phyloP scores from a whole-genome alignment of 1,284 basidiomycete species.

The Coriolopsis trogii region DNA sequence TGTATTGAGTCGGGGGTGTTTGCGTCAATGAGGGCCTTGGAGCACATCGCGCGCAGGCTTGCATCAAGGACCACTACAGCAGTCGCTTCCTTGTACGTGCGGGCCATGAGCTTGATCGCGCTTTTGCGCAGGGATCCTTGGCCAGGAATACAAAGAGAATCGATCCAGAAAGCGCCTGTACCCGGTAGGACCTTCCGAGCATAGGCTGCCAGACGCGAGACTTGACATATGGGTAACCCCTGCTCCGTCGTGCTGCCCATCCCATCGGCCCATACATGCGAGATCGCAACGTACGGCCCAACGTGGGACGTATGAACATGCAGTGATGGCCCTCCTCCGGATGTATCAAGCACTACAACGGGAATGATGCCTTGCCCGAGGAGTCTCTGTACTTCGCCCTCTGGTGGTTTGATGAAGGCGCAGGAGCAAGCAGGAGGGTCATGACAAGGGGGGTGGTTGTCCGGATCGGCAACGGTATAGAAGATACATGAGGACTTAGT shows the following conservation, averaged over 20 bases:
- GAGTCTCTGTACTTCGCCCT: neutral
- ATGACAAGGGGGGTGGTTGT: neutral
- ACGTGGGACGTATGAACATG: neutral
- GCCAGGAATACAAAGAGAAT: slow-evolving; percentile 21
- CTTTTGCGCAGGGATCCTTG: slow-evolving; percentile 2
- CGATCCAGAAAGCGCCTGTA: slow-evolving; percentile 22
- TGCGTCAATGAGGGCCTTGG: neutral
- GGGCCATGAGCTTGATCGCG: slow-evolving; percentile 20
- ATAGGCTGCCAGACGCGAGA: slow-evolving; percentile 13
- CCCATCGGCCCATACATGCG: slow-evolving; percentile 27
- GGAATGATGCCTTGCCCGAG: neutral
- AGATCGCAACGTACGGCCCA: slow-evolving; percentile 19
- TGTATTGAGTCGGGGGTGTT: neutral
- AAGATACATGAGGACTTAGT: no score
- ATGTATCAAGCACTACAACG: neutral
- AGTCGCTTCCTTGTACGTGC: slow-evolving; percentile 15
- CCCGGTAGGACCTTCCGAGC: slow-evolving; percentile 3
- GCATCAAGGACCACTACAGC: slow-evolving; percentile 20
- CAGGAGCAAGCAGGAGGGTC: neutral
- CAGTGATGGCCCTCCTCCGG: neutral
- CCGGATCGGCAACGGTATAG: neutral
- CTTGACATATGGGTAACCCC: slow-evolving; percentile 19
- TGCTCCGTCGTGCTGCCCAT: slow-evolving; percentile 23
- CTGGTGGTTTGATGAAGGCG: neutral
- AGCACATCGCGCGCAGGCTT: slow-evolving; percentile 11